Percentiles rank a stretch among this genome's conserved stretches.
Conservation (phyloP, 345 rosid species). For the Raphanus sativus region DNA sequence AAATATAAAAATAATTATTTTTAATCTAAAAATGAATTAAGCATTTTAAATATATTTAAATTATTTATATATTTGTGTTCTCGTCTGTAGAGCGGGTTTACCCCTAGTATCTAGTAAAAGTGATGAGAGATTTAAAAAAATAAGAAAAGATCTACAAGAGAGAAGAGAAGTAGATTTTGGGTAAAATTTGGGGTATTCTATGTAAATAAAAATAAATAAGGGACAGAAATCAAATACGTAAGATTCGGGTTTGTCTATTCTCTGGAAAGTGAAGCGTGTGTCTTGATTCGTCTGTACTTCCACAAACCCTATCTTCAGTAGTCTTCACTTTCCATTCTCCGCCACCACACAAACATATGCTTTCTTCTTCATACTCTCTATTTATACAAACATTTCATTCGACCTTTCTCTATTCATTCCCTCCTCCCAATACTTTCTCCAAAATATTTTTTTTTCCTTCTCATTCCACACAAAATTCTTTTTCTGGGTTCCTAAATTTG, state of each 20-base stretch:
- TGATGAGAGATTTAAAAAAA: no score
- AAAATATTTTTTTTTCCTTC: neutral
- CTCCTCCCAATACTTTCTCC: neutral
- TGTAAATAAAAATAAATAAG: neutral
- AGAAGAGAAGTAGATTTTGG: neutral
- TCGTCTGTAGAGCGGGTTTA: no score
- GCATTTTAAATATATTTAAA: no score
- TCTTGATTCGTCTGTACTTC: conserved; percentile 7
- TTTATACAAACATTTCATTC: conserved; percentile 17
- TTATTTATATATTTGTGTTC: no score
- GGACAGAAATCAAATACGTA: conserved; percentile 1
- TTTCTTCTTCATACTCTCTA: neutral
- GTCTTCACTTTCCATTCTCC: conserved; percentile 23
- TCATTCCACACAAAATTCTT: neutral
- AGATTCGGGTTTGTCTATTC: conserved; percentile 3
- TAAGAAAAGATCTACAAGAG: no score
- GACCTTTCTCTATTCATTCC: conserved; percentile 9
- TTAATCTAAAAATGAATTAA: no score
- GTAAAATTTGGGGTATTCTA: neutral
- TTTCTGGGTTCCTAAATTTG: neutral
- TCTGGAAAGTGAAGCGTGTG: conserved; percentile 4
- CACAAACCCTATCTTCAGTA: conserved; percentile 28
- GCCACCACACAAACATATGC: conserved; percentile 33
- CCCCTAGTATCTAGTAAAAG: neutral
- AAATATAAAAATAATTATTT: no score